A percentile compares a stretch with the other conserved stretches of the same genome.
Evolutionary conservation across 2,329 filamentous ascomycete species (phyloP).

Genomic region (Aspergillus caelatus): DNA sequence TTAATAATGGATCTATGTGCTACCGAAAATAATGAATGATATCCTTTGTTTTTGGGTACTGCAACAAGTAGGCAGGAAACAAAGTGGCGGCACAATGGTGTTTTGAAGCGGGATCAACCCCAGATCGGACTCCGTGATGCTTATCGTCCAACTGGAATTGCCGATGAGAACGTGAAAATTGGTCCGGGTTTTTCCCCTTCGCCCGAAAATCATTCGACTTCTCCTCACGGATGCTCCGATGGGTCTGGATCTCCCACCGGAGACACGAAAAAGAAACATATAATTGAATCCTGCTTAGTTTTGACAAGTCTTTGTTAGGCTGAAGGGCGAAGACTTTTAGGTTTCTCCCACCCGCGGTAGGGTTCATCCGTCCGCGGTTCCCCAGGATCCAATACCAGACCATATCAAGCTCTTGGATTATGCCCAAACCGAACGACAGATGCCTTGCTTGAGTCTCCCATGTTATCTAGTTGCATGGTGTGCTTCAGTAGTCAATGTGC

Average conservation of each 20-base stretch:
- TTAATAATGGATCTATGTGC: background rate
- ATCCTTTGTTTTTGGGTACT: background rate
- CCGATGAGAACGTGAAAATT: constrained; percentile 20
- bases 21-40: background rate
- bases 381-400: background rate
- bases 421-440: background rate
- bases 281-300: background rate
- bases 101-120: background rate
- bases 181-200: constrained; percentile 33
- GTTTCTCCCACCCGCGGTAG: background rate
- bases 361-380: background rate
- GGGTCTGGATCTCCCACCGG: constrained; percentile 5
- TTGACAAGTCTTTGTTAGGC: background rate
- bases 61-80: background rate
- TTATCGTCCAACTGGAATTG: constrained; percentile 13
- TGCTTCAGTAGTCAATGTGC: background rate
- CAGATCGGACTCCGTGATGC: constrained; percentile 9
- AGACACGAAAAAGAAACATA: background rate
- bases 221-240: constrained; percentile 16
- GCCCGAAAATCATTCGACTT: constrained; percentile 30
- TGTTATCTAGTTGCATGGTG: background rate
- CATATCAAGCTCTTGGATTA: background rate
- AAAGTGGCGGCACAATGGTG: background rate
- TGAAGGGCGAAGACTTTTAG: background rate
- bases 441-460: background rate